These are phyloP conservation scores for Aspergillus heteromorphus DNA, from an alignment of 495 filamentous ascomycete species.

Conservation along the genomic window DNA sequence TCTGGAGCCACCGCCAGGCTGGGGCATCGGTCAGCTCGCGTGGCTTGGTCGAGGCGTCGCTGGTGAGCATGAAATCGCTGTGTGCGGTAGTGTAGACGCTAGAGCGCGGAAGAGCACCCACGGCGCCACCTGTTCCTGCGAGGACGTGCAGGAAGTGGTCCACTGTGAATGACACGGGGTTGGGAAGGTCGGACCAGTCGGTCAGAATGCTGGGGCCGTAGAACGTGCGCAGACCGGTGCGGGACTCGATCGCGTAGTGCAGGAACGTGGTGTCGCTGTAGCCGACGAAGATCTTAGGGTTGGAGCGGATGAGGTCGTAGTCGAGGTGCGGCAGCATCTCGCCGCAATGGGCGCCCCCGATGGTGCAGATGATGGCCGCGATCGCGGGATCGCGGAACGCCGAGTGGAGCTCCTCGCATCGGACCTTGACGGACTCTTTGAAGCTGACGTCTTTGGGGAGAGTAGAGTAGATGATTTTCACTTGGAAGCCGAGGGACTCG, in stretches of 20 bases:
- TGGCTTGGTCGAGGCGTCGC: not conserved
- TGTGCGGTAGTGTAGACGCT: not conserved
- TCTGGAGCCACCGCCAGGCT: not conserved
- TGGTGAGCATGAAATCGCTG: not conserved
- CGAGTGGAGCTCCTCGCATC: not conserved
- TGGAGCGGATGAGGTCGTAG: not conserved
- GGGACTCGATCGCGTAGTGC: not conserved
- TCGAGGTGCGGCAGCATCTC: not conserved
- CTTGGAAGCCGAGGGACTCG: not conserved
- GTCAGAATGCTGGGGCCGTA: not conserved
- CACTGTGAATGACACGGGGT: not conserved
- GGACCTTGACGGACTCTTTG: not conserved
- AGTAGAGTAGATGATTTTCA: not conserved
- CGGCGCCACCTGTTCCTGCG: not conserved
- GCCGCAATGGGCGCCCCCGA: not conserved
- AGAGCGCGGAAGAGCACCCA: not conserved
- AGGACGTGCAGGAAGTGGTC: not conserved
- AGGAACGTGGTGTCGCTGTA: conserved; percentile 4
- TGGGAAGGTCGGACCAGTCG: not conserved
- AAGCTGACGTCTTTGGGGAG: not conserved
- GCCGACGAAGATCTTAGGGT: conserved; percentile 1
- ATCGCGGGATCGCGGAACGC: not conserved
- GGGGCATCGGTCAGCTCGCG: not conserved
- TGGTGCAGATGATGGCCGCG: not conserved
- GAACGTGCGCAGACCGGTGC: not conserved